Base-by-base conservation (phyloP, 1,139 yeast species). In the Cylindricascospora bacillispora region DNA sequence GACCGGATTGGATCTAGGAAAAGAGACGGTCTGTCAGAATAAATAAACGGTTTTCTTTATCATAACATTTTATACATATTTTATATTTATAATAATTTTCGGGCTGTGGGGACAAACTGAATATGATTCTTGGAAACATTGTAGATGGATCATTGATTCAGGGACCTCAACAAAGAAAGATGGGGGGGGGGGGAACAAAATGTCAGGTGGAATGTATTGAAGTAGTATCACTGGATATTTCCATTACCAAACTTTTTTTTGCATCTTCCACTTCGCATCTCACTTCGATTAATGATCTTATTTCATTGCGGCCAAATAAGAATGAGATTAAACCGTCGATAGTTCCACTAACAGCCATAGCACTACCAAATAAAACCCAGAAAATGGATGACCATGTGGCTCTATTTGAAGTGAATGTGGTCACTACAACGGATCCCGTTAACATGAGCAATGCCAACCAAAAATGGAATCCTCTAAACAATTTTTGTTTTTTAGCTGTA, bases 241-340 rank as follows among this genome's bases (percentile, higher is more conserved):
- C n/a, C n/a, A n/a, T n/a, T n/a, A n/a, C 37, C n/a, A 40, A 30
- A 30, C 37, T 38, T n/a, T 42, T 41, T 13, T 44, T 43, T 4
- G 55, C 52, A 45, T 76, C 82, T 17, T 57, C 54, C 1, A 75
- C 75, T 45, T 79, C 83, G 41, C 60, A 42, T 32, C 61, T 58
- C 0, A 77, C 80, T 54, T 89, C 98, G 25, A 59, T 62, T 30
- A 92, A 56, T 0, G 89, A 89, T 32, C 97, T 61, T 41, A 63
- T 57, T 49, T 92, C 99, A 13, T 73, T 66, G 28, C 85, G 63
- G 1, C 93, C 93, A 44, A 86, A 89, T 27, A 82, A 50, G 37
- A 66, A 70, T 36, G 92, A 86, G 33, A 89, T 77, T 33, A 82
- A 47, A 0, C 95, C 95, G 48, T 83, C 76, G 2, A 80, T 49